Conservation (phyloP, 164 flowering plant species). For the Annona cherimola region DNA sequence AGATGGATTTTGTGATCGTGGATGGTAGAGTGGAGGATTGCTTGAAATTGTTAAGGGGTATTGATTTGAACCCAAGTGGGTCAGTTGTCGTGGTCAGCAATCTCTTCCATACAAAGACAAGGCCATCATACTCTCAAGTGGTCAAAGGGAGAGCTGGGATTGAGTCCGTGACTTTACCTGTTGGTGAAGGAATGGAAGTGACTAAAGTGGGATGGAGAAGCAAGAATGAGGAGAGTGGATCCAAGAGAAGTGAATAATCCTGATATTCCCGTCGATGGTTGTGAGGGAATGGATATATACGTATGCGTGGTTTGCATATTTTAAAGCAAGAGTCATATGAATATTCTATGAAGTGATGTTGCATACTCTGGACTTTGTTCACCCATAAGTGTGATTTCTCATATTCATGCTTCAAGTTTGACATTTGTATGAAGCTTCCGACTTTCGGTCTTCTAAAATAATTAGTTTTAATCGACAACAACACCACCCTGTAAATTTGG, state of each 20-base stretch:
- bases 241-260: constrained; percentile 3
- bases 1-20: constrained; percentile 8
- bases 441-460: too few relatives aligned
- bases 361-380: too few relatives aligned
- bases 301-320: too few relatives aligned
- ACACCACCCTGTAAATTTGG: too few relatives aligned
- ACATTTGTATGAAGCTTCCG: too few relatives aligned
- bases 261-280: too few relatives aligned
- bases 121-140: neutral
- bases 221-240: neutral
- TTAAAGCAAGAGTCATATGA: too few relatives aligned
- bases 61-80: constrained; percentile 11
- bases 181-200: constrained; percentile 8
- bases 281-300: too few relatives aligned
- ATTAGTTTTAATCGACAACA: too few relatives aligned
- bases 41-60: neutral
- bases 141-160: neutral
- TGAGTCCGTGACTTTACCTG: neutral
- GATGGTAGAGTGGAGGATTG: constrained; percentile 2
- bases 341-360: too few relatives aligned
- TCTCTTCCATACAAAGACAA: neutral
- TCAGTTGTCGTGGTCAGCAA: constrained; percentile 6
- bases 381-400: too few relatives aligned
- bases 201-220: neutral
- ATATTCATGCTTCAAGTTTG: too few relatives aligned